phyloP scores from a whole-genome alignment of 192 early-diverging fungal species.

The Lobosporangium transversale region DNA sequence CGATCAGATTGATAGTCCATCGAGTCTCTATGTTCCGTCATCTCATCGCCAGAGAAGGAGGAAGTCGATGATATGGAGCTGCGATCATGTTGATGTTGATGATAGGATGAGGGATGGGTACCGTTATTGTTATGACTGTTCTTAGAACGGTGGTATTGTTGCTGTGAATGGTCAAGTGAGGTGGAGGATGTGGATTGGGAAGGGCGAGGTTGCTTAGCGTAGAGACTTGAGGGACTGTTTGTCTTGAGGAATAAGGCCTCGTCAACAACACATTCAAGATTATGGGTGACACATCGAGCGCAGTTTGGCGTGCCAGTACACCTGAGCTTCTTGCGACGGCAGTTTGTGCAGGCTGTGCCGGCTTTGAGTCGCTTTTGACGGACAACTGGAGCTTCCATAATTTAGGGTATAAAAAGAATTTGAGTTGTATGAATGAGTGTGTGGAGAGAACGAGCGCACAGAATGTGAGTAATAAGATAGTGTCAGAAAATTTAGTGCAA shows the following conservation, averaged over 20 bases:
- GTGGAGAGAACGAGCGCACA: background rate
- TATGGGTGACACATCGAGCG: conserved; percentile 41
- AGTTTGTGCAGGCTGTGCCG: conserved; percentile 50
- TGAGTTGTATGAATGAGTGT: background rate
- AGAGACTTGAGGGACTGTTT: conserved; percentile 28
- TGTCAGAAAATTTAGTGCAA: background rate
- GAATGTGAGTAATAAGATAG: background rate
- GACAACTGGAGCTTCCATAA: conserved; percentile 5
- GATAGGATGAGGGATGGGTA: background rate
- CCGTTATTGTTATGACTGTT: background rate
- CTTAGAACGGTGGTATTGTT: conserved; percentile 17
- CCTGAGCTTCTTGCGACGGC: conserved; percentile 48
- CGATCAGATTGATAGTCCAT: conserved; percentile 42
- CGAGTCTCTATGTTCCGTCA: conserved; percentile 23
- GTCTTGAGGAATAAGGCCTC: conserved; percentile 52
- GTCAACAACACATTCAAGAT: conserved; percentile 48
- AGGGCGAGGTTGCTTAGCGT: conserved; percentile 3
- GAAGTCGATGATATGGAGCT: conserved; percentile 31
- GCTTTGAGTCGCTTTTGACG: conserved; percentile 52
- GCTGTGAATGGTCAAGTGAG: background rate
- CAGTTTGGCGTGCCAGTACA: conserved; percentile 49
- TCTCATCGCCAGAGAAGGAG: conserved; percentile 19
- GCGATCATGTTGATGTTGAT: conserved; percentile 14
- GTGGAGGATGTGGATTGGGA: conserved; percentile 11
- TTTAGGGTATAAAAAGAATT: background rate